phyloP scores from a whole-genome alignment of 805 yeast species.

The Spathaspora sp. region DNA sequence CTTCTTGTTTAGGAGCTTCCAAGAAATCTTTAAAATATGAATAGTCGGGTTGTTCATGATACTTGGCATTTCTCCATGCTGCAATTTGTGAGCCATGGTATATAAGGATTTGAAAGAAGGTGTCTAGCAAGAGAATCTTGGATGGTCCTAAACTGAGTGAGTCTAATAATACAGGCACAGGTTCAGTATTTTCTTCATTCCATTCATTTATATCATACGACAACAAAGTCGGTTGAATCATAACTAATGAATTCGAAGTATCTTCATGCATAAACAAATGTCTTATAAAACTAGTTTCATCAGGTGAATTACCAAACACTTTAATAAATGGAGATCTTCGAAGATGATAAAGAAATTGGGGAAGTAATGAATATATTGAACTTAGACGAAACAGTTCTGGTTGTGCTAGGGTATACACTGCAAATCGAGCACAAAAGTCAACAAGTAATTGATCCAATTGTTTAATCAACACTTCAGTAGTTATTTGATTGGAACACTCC shows the following conservation, averaged over 20 bases:
- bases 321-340: conserved; percentile 64
- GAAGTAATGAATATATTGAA: conserved; percentile 49
- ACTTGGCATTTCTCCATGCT: conserved; percentile 62
- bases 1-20: conserved; percentile 61
- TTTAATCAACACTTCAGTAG: conserved; percentile 29
- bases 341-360: conserved; percentile 66
- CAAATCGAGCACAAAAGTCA: conserved; percentile 33
- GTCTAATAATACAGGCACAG: conserved; percentile 62
- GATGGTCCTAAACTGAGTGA: conserved; percentile 58
- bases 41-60: conserved; percentile 59
- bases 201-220: conserved; percentile 48
- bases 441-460: conserved; percentile 35
- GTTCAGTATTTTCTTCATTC: conserved; percentile 39
- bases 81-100: conserved; percentile 66
- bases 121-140: conserved; percentile 56
- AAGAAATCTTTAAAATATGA: conserved; percentile 56
- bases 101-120: conserved; percentile 66
- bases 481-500: conserved; percentile 11
- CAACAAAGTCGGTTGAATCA: conserved; percentile 69
- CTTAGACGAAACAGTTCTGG: conserved; percentile 49
- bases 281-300: conserved; percentile 63
- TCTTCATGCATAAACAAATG: conserved; percentile 63
- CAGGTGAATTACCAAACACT: conserved; percentile 69
- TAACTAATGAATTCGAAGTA: conserved; percentile 53
- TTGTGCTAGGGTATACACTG: conserved; percentile 43